Base-by-base conservation (phyloP, 1,139 yeast genomes). In the Yamadazyma sp. region DNA sequence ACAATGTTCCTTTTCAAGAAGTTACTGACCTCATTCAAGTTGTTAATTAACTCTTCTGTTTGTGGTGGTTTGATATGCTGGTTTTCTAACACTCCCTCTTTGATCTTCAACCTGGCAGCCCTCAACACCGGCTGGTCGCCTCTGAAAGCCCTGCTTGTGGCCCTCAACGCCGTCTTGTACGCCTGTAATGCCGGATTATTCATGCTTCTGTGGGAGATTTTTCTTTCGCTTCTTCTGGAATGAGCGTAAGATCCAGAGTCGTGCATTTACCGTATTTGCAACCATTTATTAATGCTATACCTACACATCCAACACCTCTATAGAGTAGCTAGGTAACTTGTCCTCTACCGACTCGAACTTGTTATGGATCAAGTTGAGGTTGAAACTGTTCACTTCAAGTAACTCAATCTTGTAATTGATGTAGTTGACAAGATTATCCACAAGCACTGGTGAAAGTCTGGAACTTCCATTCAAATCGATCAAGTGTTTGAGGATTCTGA, bases 1-100 rank as follows among this genome's bases (percentile, higher is more conserved):
- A 92, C 97, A 15, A 92, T 71, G 59, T 92, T 90, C 42, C 73
- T 68, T 35, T 77, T 68, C 44, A 92, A 68, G 47, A 89, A 82
- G 36, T 59, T 57, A 4, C 90, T 80, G 21, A 90, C 83, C 25
- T 83, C 94, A 40, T 81, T 75, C 46, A 88, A 66, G 48, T 85
- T 77, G 9, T 62, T 57, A 34, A 87, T 66, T 44, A 86, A 83
- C 43, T 78, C 76, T 11, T 51, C 51, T 6, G 72, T 74, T 44
- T 75, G 64, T 8, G 62, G 64, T 22, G 70, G 68, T 3, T 44
- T 31, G 17, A 62, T 51, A 4, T 43, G 31, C 26, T 50, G 50
- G 31, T 70, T 62, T 29, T 67, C 60, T 26, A 67, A 61, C 58
- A 82, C 83, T 3, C 84, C 85, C 37, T 75, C 67, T 50, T 78